Evolutionary conservation across 116 monocot genomes (phyloP), one percentile per base, ranked within the genome.

Genomic region (Cymodocea nodosa): DNA sequence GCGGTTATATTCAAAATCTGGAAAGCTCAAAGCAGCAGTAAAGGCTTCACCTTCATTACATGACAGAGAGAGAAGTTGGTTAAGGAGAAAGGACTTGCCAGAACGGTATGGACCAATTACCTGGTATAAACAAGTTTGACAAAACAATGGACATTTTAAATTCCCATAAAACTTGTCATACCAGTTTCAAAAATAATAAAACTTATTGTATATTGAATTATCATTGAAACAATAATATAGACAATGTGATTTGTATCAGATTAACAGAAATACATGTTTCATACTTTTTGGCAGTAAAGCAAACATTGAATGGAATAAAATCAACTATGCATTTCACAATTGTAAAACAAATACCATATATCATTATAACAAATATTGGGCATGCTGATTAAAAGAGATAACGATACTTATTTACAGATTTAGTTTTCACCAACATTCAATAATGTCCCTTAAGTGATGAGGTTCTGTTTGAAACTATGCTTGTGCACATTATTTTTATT

Each of bases 31-130:
- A 44, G 44, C 7, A 44, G 44, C 44, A 76, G 52, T 56, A 56
- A 23, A 68, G 35, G 56, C 55, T 51, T 69, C 69, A 98, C 99
- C 99, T 99, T 92, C 83, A 82, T 99, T 78, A 80, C 99, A 99
- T 57, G 92, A 78, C 60, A 99, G 83, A 20, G 92, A 84, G 30
- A 99, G 99, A 81, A 99, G 89, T 67, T 99, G 99, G 74, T 99
- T 99, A 52, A 99, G 89, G 69, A 92, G 89, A 79, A 99, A 99
- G 44, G 99, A 99, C 76, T 99, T 99, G 16, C 99, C 99, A 11
- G 99, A 99, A 56, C 99, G 89, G 50, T 99, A 99, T 59, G 99
- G 99, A 63, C 99, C 99, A 77, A 99, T 99, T 49, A 99, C 92
- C 99, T 99, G 71, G 66, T 12, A 63, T 39, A 18, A 51, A 7